Percentiles rank a stretch among this genome's conserved stretches.
phyloP scores from a whole-genome alignment of 257 asterid species.

The Ilex aquifolium region DNA sequence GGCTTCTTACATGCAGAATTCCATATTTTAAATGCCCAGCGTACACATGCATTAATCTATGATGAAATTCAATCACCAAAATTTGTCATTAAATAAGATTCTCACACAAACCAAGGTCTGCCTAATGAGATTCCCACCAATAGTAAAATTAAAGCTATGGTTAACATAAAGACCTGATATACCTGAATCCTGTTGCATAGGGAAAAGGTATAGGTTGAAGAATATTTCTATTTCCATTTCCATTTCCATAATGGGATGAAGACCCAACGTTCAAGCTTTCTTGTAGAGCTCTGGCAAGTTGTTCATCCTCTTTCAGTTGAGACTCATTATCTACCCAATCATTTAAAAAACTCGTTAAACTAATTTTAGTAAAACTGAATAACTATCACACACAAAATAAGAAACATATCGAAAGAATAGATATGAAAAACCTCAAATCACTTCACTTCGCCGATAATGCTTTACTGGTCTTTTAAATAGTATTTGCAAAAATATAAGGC shows the following conservation, averaged over 20 bases:
- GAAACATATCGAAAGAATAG: no score
- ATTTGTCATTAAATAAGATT: no score
- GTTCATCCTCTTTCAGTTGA: conserved; percentile 66
- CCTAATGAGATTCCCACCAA: background rate
- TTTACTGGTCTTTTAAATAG: no score
- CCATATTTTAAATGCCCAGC: no score
- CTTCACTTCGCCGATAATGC: no score
- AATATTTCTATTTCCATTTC: conserved; percentile 30
- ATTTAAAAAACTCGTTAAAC: conserved; percentile 4
- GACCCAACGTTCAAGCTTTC: conserved; percentile 61
- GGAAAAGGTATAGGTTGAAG: conserved; percentile 45
- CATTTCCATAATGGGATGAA: conserved; percentile 36
- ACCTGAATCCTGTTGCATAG: conserved; percentile 41
- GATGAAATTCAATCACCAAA: no score
- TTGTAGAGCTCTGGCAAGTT: conserved; percentile 70
- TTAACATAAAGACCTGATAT: background rate
- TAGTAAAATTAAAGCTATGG: no score
- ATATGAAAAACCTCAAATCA: no score
- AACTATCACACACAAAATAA: no score
- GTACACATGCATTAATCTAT: no score
- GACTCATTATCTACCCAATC: conserved; percentile 42
- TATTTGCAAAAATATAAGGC: no score
- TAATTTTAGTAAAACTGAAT: conserved; percentile 2
- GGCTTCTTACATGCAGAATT: no score
- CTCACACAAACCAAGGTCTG: background rate